Conservation (phyloP, 108 stramenopile genomes). For the Skeletonema costatum region DNA sequence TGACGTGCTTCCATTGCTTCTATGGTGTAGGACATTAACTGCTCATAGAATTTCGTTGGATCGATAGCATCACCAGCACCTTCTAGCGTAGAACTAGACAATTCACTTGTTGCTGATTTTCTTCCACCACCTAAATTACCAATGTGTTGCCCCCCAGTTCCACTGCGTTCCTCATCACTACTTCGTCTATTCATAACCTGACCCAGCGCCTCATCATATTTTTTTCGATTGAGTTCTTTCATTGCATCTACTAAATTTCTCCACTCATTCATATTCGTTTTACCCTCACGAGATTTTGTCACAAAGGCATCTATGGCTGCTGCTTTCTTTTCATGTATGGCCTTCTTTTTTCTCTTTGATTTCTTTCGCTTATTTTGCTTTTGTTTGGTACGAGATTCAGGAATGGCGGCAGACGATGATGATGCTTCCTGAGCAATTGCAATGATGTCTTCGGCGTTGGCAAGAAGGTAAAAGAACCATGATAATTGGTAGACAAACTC, state of each 20-base stretch:
- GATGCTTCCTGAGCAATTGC: background rate
- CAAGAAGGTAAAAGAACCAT: slow-evolving; percentile 29
- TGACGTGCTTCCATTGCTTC: background rate
- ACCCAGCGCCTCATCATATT: background rate
- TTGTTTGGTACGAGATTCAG: background rate
- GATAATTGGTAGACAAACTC: slow-evolving; percentile 40
- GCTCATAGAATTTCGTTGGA: slow-evolving; percentile 33
- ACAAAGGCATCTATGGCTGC: slow-evolving; percentile 28
- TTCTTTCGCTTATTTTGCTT: background rate
- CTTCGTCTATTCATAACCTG: background rate
- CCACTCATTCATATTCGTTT: slow-evolving; percentile 11
- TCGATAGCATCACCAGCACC: slow-evolving; percentile 20
- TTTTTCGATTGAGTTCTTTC: slow-evolving; percentile 10
- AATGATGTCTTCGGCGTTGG: slow-evolving; percentile 6
- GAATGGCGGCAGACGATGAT: background rate
- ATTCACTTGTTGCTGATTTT: background rate
- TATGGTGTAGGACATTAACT: slow-evolving; percentile 16
- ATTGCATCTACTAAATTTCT: slow-evolving; percentile 19
- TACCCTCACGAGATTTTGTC: background rate
- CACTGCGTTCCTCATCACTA: background rate
- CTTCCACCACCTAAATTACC: slow-evolving; percentile 10
- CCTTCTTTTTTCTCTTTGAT: background rate
- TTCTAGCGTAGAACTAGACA: background rate
- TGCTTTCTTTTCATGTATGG: background rate
- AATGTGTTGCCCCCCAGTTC: background rate